Percentiles rank a stretch among this genome's conserved stretches.
These are phyloP conservation scores for Debaryomyces sp. DNA, from an alignment of 1,139 yeast genomes.

Conservation along the genomic window DNA sequence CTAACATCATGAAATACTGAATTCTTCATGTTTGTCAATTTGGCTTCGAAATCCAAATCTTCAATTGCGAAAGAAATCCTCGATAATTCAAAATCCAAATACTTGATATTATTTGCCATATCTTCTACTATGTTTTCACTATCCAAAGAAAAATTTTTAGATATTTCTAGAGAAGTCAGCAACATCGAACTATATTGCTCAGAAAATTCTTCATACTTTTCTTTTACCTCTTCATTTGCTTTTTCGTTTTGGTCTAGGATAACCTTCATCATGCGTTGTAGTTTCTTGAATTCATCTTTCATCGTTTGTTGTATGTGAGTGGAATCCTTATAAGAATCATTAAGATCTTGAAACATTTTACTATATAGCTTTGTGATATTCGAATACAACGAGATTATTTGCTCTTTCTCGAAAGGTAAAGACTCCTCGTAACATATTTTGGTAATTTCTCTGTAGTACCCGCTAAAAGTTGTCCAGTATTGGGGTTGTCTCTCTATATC, in stretches of 20 bases:
- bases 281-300: conserved; percentile 19
- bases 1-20: conserved; percentile 8
- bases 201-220: conserved; percentile 15
- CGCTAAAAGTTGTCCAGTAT: conserved; percentile 65
- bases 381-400: conserved; percentile 45
- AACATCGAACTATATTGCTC: conserved; percentile 12
- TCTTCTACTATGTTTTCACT: conserved; percentile 14
- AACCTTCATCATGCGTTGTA: conserved; percentile 15
- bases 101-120: conserved; percentile 16
- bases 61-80: conserved; percentile 11
- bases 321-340: conserved; percentile 15
- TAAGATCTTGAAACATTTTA: conserved; percentile 22
- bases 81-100: conserved; percentile 13
- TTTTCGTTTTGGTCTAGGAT: conserved; percentile 9
- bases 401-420: conserved; percentile 55
- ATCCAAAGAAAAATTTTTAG: conserved; percentile 5
- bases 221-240: conserved; percentile 13
- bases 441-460: conserved; percentile 53
- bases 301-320: conserved; percentile 15
- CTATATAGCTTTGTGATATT: conserved; percentile 45
- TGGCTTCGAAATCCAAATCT: conserved; percentile 9
- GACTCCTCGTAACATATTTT: conserved; percentile 53
- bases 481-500: conserved; percentile 48
- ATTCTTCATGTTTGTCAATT: conserved; percentile 11
- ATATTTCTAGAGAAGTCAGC: conserved; percentile 1